Percentiles rank a stretch among this genome's conserved stretches.
These are phyloP conservation scores for Pleurotus tuber-regium DNA, from an alignment of 768 basidiomycete genomes.

Conservation along the genomic window DNA sequence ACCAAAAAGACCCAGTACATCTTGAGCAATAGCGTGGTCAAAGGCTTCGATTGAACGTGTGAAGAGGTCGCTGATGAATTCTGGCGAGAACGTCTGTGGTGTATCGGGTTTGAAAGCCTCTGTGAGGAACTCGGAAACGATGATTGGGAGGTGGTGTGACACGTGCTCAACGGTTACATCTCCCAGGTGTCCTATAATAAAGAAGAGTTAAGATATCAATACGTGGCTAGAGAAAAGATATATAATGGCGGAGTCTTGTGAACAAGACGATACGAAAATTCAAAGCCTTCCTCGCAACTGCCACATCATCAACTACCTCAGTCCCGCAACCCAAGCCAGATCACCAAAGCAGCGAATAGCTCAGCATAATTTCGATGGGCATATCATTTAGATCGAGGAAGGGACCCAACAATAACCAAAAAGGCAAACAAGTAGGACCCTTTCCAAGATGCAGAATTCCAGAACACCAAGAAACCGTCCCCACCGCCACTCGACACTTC, in stretches of 20 bases:
- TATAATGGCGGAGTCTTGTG: constrained; percentile 1
- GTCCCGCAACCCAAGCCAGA: too few species aligned
- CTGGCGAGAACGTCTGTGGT: constrained; percentile 39
- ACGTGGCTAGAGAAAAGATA: too few species aligned
- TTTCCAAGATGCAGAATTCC: background rate
- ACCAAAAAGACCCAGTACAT: constrained; percentile 58
- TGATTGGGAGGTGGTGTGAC: constrained; percentile 64
- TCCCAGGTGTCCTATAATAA: constrained; percentile 61
- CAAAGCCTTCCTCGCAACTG: too few species aligned
- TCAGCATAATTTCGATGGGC: too few species aligned
- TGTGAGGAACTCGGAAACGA: constrained; percentile 57
- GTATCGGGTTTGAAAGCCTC: constrained; percentile 36
- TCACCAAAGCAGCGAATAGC: too few species aligned
- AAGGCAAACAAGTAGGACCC: constrained; percentile 13
- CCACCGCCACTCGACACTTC: background rate
- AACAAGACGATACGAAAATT: constrained; percentile 5
- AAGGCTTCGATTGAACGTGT: constrained; percentile 57
- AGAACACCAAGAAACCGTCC: background rate
- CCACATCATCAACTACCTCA: too few species aligned
- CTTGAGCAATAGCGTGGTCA: constrained; percentile 65
- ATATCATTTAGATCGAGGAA: too few species aligned
- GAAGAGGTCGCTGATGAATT: constrained; percentile 53
- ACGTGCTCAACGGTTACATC: constrained; percentile 71
- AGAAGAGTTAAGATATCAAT: too few species aligned
- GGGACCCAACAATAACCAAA: too few species aligned